Conservation (phyloP, 768 basidiomycete species). For the Mrakia hoshinonis region DNA sequence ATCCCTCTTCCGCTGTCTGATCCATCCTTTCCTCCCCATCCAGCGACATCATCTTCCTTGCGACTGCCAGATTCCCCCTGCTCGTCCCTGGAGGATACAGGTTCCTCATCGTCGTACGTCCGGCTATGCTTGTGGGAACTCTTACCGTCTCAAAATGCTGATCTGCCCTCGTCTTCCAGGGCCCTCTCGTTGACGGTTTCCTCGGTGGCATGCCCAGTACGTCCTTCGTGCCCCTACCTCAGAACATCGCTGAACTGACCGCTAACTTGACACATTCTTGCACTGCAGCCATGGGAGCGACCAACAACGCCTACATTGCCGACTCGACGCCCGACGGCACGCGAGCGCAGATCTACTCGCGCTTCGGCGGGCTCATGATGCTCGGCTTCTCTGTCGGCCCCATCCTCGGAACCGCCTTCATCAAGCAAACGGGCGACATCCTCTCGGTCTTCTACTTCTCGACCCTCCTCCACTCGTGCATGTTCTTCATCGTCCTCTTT, state of each 20-base stretch:
- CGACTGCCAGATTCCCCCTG: conserved; percentile 65
- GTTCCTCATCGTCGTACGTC: conserved; percentile 45
- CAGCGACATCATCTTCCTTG: conserved; percentile 69
- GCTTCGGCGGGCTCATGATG: conserved; percentile 67
- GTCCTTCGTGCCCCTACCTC: not conserved
- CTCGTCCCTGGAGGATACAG: conserved; percentile 52
- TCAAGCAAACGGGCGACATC: conserved; percentile 48
- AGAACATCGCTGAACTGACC: not conserved
- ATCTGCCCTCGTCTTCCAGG: too few species aligned
- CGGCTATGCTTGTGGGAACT: not conserved
- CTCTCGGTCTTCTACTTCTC: conserved; percentile 56
- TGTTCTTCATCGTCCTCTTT: conserved; percentile 55
- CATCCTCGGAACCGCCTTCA: conserved; percentile 57
- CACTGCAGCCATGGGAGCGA: conserved; percentile 8
- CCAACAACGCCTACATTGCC: conserved; percentile 49
- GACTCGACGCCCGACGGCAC: conserved; percentile 76
- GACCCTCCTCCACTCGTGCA: conserved; percentile 50
- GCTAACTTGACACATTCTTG: too few species aligned
- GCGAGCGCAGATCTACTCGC: conserved; percentile 59
- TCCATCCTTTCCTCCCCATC: conserved; percentile 17
- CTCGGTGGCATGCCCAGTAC: conserved; percentile 26
- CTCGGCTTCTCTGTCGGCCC: conserved; percentile 72
- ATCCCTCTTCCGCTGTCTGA: not conserved
- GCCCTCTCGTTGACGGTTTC: conserved; percentile 26
- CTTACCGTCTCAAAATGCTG: not conserved